Base-by-base conservation (phyloP, 768 basidiomycete genomes). In the Pholiota conissans region DNA sequence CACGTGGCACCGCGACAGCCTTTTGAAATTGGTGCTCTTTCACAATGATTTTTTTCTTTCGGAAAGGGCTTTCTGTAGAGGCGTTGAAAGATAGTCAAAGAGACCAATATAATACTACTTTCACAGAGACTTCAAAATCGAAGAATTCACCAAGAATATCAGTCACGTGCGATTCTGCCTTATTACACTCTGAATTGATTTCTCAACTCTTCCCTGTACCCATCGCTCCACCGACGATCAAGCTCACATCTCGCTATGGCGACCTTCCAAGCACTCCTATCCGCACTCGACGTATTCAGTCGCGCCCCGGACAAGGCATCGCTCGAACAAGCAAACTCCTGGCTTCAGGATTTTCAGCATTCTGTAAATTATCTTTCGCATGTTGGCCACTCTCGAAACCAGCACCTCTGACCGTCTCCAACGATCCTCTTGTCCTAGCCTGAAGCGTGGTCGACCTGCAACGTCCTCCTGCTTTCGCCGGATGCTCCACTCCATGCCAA, bases 281-380 rank as follows among this genome's bases (percentile, higher is more conserved):
- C 89, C 63, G 92, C 89, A 22, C 79, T 94, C 64, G 84, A 86
- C 50, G 89, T 93, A 46, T 94, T 94, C 72, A 78, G 81, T 63
- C 82, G 85, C 59, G 87, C 88, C 52, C 91, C 96, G 29, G 91
- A 96, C 79, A 89, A 91, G 66, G 73, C 74, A 14, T 86, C 92
- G 16, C 81, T 97, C 62, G 90, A 92, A 64, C 83, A 82, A 63
- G 96, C 95, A 63, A 98, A 97, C 77, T 76, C 85, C 64, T 98
- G 95, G 95, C 87, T 99, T 61, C 90, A 95, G 78, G 94, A 95
- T 74, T 99, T 98, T 73, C 96, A 99, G 79, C 95, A 98, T 81
- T 95, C 93, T 80, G 96, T 98, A 87, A 90, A 86, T 90, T 80
- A 78, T 78, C 75, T 85, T 85, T 86, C 85, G 80, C 83, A 81